Base-by-base conservation (phyloP, 768 basidiomycete genomes). In the Leccinum olivaceopallidum region DNA sequence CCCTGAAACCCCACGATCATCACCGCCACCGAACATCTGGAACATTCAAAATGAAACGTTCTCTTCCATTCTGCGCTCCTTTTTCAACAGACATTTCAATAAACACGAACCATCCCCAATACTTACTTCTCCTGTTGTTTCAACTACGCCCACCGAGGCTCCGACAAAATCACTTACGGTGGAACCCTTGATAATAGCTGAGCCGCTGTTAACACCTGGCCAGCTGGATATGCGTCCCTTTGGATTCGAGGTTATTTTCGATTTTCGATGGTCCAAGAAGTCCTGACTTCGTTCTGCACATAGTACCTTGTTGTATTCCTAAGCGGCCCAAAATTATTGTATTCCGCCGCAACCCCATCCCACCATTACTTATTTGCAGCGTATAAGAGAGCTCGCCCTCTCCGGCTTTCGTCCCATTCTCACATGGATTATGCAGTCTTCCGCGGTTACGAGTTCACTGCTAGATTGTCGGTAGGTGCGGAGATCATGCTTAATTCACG, bases 201-300 rank as follows among this genome's bases (percentile, higher is more conserved):
- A 60, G 50, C 60, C 56, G 52, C 58, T 47, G 4, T 61, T 77
- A 52, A 63, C 77, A 52, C 77, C 82, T 47, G 74, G 77, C 65
- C 85, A 89, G 69, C 86, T 90, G 66, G 91, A 94, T 70, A 72
- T 94, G 61, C 83, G 86, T 28, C 81, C 81, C 12, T 85, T 88
- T 73, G 92, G 92, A 9, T 76, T 94, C 49, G 85, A 84, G 48
- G 75, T 93, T 59, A 77, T 92, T 42, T 59, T 94, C 48, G 92
- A 94, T 70, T 85, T 93, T 70, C 79, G 86, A 53, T 92, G 89
- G 90, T 80, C 81, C 30, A 66, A 50, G 53, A 61, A 32, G 37
- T 52, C 65, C 18, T 73, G 63, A 67, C 49, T 24, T 47, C 30
- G 20, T 36, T 60, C 57, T 59, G 39, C 59, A 52, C 63, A 61